Evolutionary conservation across 768 basidiomycete species (phyloP), one percentile per base, ranked within the genome.

Genomic region (Mycena belliarum): DNA sequence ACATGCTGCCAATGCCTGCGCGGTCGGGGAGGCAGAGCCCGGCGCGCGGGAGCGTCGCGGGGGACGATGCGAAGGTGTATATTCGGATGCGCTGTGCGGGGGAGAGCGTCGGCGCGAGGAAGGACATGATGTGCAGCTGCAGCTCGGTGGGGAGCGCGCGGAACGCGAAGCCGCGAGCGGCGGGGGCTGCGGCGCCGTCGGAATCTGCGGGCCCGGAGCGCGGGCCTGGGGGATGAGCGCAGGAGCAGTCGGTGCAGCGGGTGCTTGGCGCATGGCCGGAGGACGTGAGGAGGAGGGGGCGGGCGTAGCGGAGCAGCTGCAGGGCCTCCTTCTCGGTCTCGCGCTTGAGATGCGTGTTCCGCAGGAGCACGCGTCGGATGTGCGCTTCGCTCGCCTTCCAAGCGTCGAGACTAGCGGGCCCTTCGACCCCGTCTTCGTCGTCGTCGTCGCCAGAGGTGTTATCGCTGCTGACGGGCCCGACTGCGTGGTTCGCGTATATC

Each of bases 41-140:
- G 6, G 68, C 61, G 7, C 63, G 68, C 15, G 79, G 81, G 10
- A 87, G 74, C 0, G 85, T 86, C 5, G 69, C 52, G 0, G 68
- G 49, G 28, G 75, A 73, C 1, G 80, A 74, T 9, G 85, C 85
- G 55, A 80, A 87, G 28, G 65, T 68, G 60, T 76, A 79, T 29
- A 89, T 77, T 9, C 79, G 79, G 60, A 80, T 72, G 21, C 79
- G 79, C 63, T 89, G 87, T 2, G 72, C 69, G 20, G 76, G 66
- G 18, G 86, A 86, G 48, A 89, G 77, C 0, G 69, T 73, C 16
- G 85, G 86, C 5, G 84, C 81, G 21, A 86, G 69, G 63, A 81
- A 80, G 14, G 83, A 79, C 32, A 88, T 75, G 35, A 85, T 80
- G 66, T 84, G 66, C 12, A 82, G 76, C 53, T 82, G 79, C 8